A percentile compares a stretch with the other conserved stretches of the same genome.
phyloP scores from a whole-genome alignment of 805 yeast species.

The Spathaspora hagerdaliae region DNA sequence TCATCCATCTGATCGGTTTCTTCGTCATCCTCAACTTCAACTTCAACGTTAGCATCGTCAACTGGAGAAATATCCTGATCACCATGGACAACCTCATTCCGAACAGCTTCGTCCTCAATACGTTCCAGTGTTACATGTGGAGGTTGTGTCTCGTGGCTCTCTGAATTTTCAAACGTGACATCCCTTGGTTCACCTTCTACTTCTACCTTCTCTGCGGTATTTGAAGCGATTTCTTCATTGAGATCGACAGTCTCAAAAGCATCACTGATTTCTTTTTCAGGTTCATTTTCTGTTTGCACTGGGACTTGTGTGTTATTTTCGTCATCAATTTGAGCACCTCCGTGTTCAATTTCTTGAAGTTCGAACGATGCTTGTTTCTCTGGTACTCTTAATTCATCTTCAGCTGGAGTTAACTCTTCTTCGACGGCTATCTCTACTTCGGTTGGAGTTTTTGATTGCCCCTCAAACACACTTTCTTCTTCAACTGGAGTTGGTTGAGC shows the following conservation, averaged over 20 bases:
- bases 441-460: neutral
- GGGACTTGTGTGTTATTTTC: no score
- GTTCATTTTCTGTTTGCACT: neutral
- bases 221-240: neutral
- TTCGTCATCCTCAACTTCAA: slow-evolving; percentile 5
- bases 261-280: neutral
- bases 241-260: neutral
- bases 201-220: neutral
- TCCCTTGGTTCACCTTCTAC: neutral
- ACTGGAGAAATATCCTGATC: slow-evolving; percentile 8
- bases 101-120: slow-evolving; percentile 11
- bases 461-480: neutral
- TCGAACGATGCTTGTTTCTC: neutral
- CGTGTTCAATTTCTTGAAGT: no score
- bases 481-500: neutral
- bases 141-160: no score
- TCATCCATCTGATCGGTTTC: slow-evolving; percentile 8
- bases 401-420: neutral
- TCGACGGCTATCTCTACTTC: slow-evolving; percentile 9
- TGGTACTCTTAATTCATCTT: slow-evolving; percentile 5
- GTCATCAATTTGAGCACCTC: no score
- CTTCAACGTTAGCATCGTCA: slow-evolving; percentile 11
- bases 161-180: no score
- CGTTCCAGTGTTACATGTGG: neutral
- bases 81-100: slow-evolving; percentile 7